Evolutionary conservation across 768 basidiomycete species (phyloP).

Genomic region (Xerocomus spinulosus): DNA sequence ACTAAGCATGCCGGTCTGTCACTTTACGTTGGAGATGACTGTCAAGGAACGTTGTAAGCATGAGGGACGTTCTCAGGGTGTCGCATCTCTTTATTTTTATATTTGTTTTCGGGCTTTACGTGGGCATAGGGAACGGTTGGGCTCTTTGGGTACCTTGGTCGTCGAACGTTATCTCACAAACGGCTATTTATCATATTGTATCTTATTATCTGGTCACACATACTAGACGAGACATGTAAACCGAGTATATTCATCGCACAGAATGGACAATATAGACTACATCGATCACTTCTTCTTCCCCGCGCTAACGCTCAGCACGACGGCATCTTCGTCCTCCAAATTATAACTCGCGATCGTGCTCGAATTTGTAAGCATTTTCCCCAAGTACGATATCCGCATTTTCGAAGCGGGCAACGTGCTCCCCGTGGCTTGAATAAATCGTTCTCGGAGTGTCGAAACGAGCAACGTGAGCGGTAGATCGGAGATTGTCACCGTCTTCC

Average conservation of each 20-base stretch:
- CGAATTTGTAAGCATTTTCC: conserved; percentile 84
- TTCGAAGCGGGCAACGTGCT: conserved; percentile 76
- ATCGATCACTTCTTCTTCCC: conserved; percentile 60
- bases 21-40: conserved; percentile 22
- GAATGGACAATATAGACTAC: not conserved
- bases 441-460: conserved; percentile 86
- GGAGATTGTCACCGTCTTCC: conserved; percentile 66
- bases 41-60: conserved; percentile 22
- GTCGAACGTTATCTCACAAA: conserved; percentile 1
- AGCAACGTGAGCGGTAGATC: conserved; percentile 82
- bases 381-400: conserved; percentile 72
- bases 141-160: conserved; percentile 1
- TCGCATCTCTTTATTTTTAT: not conserved
- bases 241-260: conserved; percentile 10
- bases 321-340: conserved; percentile 83
- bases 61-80: conserved; percentile 13
- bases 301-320: conserved; percentile 74
- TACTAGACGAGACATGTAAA: conserved; percentile 12
- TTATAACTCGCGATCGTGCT: conserved; percentile 84
- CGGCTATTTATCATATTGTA: conserved; percentile 5
- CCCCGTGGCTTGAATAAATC: conserved; percentile 74
- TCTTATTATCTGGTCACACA: no score
- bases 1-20: conserved; percentile 9
- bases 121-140: conserved; percentile 9
- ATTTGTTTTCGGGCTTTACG: conserved; percentile 18